Evolutionary conservation across 768 basidiomycete genomes (phyloP), one percentile per base, ranked within the genome.

Genomic region (Favolaschia claudopus): DNA sequence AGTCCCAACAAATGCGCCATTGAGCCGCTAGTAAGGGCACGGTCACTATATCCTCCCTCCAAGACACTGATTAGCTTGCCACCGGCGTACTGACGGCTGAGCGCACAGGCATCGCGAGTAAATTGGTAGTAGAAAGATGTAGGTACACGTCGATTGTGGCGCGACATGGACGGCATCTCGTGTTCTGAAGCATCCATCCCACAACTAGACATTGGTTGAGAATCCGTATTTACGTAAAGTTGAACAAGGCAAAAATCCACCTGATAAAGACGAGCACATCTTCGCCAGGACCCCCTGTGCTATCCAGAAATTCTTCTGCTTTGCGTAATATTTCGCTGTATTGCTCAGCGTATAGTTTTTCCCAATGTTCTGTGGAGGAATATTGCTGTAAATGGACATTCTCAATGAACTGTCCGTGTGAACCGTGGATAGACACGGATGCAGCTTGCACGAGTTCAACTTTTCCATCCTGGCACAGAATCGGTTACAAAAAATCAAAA

Each of bases 151-250:
- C 95, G 88, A 33, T 85, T 83, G 69, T 99, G 96, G 15, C 96
- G 80, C 24, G 93, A 94, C 96, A 99, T 99, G 4, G 87, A 89
- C 13, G 85, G 77, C 60, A 89, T 88, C 69, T 99, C 96, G 67
- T 97, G 94, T 69, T 95, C 91, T 48, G 89, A 93, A 0, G 96
- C 96, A 65, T 99, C 96, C 76, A 98, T 95, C 1, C 96, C 96
- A 61, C 92, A 93, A 64, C 95, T 96, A 62, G 28, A 29, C 20
- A n/a, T 1, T 34, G 28, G 17, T 32, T 22, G 15, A 66, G 20
- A 58, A 45, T 7, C 15, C 27, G 27, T 19, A 33, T 9, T 6
- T n/a, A 37, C 20, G n/a, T n/a, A 9, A 47, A 42, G 37, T 17
- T 13, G 32, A 40, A 36, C 46, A 28, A 58, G 20, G 55, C 20